phyloP scores from a whole-genome alignment of 176 grass and related monocot species.

The Aegilops speltoides region DNA sequence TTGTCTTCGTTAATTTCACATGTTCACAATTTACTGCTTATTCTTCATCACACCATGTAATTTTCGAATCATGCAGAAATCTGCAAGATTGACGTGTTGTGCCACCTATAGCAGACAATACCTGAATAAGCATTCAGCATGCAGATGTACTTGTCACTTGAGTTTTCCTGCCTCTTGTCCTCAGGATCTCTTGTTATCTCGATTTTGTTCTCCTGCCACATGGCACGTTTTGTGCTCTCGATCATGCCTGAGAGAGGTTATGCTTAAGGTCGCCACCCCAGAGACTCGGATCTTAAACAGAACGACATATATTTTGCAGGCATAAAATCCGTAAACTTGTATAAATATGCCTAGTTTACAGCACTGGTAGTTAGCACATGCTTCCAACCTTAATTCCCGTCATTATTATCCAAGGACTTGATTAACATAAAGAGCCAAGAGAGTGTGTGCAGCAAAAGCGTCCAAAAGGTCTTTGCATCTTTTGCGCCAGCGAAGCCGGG shows the following conservation, averaged over 20 bases:
- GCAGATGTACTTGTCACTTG: background rate
- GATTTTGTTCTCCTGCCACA: background rate
- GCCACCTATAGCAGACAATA: constrained; percentile 5
- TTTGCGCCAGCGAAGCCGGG: background rate
- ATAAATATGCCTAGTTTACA: background rate
- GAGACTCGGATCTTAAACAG: background rate
- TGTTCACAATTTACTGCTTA: too few species aligned
- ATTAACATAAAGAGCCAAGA: constrained; percentile 31
- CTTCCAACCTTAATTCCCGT: constrained; percentile 13
- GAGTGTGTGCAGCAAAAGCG: constrained; percentile 20
- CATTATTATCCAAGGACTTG: constrained; percentile 27
- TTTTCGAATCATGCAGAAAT: too few species aligned
- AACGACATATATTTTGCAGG: background rate
- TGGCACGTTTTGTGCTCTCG: background rate
- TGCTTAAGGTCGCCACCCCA: background rate
- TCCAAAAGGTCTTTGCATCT: background rate
- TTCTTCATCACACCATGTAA: too few species aligned
- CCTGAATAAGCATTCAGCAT: background rate
- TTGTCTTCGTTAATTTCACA: too few species aligned
- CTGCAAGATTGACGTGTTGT: background rate
- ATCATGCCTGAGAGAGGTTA: background rate
- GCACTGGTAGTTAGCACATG: background rate
- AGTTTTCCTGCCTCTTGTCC: background rate
- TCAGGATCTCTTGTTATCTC: background rate
- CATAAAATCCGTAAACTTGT: background rate